Evolutionary conservation across 805 yeast species (phyloP), one percentile per base, ranked within the genome.

Genomic region (Kodamaea leandrae): DNA sequence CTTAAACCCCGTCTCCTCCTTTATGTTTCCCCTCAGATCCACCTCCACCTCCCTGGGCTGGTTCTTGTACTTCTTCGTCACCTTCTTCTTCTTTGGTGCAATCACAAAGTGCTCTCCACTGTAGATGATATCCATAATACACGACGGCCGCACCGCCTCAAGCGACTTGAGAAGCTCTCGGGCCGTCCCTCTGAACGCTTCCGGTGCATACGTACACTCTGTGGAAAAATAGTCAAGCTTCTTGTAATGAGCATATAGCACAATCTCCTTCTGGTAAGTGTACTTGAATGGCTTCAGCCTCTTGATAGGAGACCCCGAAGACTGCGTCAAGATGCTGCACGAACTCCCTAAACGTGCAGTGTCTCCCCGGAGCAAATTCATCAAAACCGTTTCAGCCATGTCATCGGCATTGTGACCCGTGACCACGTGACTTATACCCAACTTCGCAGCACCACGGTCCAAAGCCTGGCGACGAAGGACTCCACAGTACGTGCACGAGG

Each of bases 351-450:
- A 68, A 48, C 99, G 73, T 17, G 96, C 95, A 5, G 89, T 83
- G 58, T 93, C 99, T n/a, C 99, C 99, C 52, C 99, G 74, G 20
- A 93, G 66, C 32, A 93, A 64, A 61, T 93, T 93, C 98, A 93
- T 91, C 41, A 93, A 64, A 4, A 93, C 96, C 0, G 99, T 93
- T 56, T 93, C 99, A 1, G 99, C 99, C 87, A 93, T 86, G 64
- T 93, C 99, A 61, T 93, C 99, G 0, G 99, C 99, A 61, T 93
- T 93, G 63, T 93, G 99, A 2, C 99, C 99, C 0, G 99, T 93
- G 1, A 93, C 95, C 23, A 93, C 93, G 63, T 93, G 99, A 40
- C 75, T 72, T 38, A 93, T 89, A 0, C 83, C 88, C 17, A 91
- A 64, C 56, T 82, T 84, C 8, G 86, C 82, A 2, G 98, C 96